Evolutionary conservation across 257 asterid genomes (phyloP), one percentile per base, ranked within the genome.

Genomic region (Phtheirospermum japonicum): DNA sequence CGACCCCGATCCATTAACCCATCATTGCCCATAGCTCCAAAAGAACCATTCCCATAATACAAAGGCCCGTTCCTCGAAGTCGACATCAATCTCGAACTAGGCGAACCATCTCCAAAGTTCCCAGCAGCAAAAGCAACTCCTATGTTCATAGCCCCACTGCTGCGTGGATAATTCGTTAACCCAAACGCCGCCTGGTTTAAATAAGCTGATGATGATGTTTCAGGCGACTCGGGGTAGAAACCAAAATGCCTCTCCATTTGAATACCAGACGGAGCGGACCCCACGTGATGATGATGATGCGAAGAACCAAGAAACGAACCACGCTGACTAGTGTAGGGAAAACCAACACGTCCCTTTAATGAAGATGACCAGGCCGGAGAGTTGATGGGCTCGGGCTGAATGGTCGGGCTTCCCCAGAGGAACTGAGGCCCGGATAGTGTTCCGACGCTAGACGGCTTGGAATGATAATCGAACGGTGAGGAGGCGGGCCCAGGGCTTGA

Each of bases 221-320:
- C 96, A 5, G 95, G 95, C 55, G 97, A 92, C 66, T 85, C 95
- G 0, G 95, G 96, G 76, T 82, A 79, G 51, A 86, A 78, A 6
- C 97, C 97, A 53, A 89, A 84, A 67, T 80, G 95, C 72, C 85
- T 79, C 50, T 86, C 96, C 58, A 89, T 61, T 59, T 83, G 93
- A 74, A 81, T 62, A 40, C 94, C 97, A 40, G 99, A 74, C 54
- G 99, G 99, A 51, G 99, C 99, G 31, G 99, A 92, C 48, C 99
- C 99, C 30, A 86, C 89, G 9, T 86, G 93, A 79, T 79, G 85
- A 63, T 72, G 86, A 36, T 57, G 89, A 36, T 57, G 89, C 71
- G 57, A 82, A 76, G 88, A 74, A 63, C 85, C 82, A 18, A 77
- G 82, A 75, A 84, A 65, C 9, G 86, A 48, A 52, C 83, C 78